Evolutionary conservation across 495 filamentous ascomycete genomes (phyloP).

Genomic region (Choiromyces venosus): DNA sequence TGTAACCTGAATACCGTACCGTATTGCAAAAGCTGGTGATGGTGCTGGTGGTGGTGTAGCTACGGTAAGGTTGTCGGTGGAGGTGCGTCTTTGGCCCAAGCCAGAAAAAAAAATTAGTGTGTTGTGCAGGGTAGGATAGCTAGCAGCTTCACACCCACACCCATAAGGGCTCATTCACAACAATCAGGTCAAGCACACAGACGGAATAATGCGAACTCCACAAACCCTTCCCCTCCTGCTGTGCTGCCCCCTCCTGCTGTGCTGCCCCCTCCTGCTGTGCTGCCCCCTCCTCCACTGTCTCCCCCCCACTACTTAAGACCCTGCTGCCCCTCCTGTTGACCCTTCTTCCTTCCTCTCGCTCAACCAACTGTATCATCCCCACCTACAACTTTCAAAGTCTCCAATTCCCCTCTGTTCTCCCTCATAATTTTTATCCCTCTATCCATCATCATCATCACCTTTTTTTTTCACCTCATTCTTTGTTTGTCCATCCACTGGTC

Average conservation of each 20-base stretch:
- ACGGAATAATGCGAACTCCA: conserved; percentile 11
- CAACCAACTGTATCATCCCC: conserved; percentile 28
- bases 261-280: conserved; percentile 32
- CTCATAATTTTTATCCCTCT: conserved; percentile 13
- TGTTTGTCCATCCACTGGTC: conserved; percentile 14
- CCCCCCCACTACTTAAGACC: conserved; percentile 35
- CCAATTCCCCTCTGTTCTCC: conserved; percentile 19
- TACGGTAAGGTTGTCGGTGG: neutral
- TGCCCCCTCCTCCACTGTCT: conserved; percentile 22
- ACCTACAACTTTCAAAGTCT: conserved; percentile 18
- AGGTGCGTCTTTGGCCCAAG: neutral
- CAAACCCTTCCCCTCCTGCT: conserved; percentile 35
- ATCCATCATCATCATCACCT: conserved; percentile 16
- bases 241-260: conserved; percentile 23
- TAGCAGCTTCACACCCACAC: conserved; percentile 28
- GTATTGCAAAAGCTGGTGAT: neutral
- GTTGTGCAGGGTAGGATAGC: conserved; percentile 33
- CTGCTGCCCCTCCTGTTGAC: conserved; percentile 31
- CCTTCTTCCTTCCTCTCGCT: conserved; percentile 40
- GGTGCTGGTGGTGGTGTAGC: neutral
- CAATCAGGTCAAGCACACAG: conserved; percentile 38
- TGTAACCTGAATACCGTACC: neutral
- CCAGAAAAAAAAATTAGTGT: neutral
- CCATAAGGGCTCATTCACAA: conserved; percentile 3
- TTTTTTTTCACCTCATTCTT: conserved; percentile 4